Base-by-base conservation (phyloP, 495 filamentous ascomycete species). In the Penicillium daleae region DNA sequence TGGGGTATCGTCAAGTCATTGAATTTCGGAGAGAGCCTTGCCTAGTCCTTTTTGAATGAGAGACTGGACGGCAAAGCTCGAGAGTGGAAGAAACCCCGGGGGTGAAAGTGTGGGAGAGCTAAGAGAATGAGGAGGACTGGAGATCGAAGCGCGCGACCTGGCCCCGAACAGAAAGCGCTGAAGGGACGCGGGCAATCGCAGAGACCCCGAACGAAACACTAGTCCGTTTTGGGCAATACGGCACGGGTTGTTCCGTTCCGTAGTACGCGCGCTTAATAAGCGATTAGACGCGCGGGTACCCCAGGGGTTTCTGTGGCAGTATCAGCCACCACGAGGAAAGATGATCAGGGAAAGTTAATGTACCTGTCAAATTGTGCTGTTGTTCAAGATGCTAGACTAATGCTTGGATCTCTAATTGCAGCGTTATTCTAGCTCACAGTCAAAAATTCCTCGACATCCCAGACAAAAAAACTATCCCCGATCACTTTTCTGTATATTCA, bases 11-110 rank as follows among this genome's bases (percentile, higher is more conserved):
- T 80, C 65, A 79, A 73, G 72, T 75, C 77, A 77, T 78, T 72
- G 51, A 63, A 64, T 59, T 74, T 93, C 65, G 21, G 26, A 13
- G 50, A 27, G 54, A 22, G 40, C 77, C 93, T 92, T 49, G 61
- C 52, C 59, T 62, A 55, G 46, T 66, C 57, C 70, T 24, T 66
- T 62, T 49, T 60, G 76, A 63, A 79, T 88, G 69, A 94, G 91
- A 76, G 49, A 61, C 26, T 49, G 56, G 61, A 46, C 57, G 32
- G 93, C 90, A 32, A 80, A 88, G 67, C 78, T 89, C 48, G 86
- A 90, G 72, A 80, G 83, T 85, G 83, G 46, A 82, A 86, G n/a
- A 27, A 48, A 56, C 49, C 63, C 63, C 65, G 66, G 37, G 62
- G 54, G 61, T 78, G 81, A 64, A 82, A 61, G 61, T 49, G 62